phyloP scores from a whole-genome alignment of 2,329 filamentous ascomycete genomes.

The Cordyceps tenuipes region DNA sequence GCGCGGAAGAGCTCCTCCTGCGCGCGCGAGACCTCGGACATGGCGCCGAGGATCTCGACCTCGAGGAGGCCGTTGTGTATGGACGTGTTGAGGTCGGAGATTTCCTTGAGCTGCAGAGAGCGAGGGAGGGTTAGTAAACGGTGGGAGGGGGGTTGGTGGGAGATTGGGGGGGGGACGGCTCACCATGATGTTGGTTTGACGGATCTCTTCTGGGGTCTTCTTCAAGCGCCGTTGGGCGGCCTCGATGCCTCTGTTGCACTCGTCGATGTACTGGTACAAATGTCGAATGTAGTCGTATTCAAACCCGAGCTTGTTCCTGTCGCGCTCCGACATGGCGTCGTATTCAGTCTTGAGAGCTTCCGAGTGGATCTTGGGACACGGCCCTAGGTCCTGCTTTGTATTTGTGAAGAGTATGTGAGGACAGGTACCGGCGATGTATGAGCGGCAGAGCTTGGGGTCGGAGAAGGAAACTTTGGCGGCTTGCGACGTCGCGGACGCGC shows the following conservation, averaged over 20 bases:
- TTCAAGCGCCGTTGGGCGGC: conserved; percentile 81
- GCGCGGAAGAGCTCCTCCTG: conserved; percentile 85
- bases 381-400: conserved; percentile 92
- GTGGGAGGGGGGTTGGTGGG: no score
- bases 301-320: conserved; percentile 75
- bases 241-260: conserved; percentile 92
- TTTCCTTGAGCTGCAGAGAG: conserved; percentile 57
- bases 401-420: conserved; percentile 99
- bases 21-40: conserved; percentile 70
- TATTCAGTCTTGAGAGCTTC: conserved; percentile 87
- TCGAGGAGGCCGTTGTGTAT: conserved; percentile 80
- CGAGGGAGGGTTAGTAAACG: neutral
- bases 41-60: conserved; percentile 75
- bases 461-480: conserved; percentile 77
- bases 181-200: conserved; percentile 82
- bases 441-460: conserved; percentile 89
- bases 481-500: conserved; percentile 62
- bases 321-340: conserved; percentile 60
- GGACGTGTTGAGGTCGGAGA: conserved; percentile 68
- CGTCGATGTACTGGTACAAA: conserved; percentile 92
- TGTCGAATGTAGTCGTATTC: conserved; percentile 96
- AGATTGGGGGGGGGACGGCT: neutral
- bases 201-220: conserved; percentile 96
- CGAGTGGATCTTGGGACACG: conserved; percentile 79
- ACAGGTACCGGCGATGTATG: conserved; percentile 87